Evolutionary conservation across 2,329 filamentous ascomycete genomes (phyloP).

Genomic region (Trichocomaceae sp.): DNA sequence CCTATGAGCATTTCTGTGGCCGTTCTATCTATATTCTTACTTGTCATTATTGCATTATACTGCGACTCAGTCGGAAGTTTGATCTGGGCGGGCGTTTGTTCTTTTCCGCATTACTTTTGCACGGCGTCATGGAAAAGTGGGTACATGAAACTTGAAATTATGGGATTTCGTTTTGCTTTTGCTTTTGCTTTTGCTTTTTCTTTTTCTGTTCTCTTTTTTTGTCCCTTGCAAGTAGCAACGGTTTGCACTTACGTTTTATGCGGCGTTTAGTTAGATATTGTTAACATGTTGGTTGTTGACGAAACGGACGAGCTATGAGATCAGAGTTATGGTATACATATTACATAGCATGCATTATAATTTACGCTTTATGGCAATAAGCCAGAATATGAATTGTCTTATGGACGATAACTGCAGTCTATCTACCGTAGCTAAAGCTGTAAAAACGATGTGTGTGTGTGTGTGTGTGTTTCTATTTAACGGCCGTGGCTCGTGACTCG

Average conservation of each 20-base stretch:
- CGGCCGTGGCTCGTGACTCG: too few species aligned
- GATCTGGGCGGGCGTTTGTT: background rate
- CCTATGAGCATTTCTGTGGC: slow-evolving; percentile 3
- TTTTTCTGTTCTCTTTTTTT: slow-evolving; percentile 1
- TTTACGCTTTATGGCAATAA: background rate
- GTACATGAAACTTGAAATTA: background rate
- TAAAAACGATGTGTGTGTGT: too few species aligned
- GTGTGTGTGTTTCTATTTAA: too few species aligned
- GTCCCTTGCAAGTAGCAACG: background rate
- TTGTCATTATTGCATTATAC: slow-evolving; percentile 12
- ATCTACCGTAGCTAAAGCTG: too few species aligned
- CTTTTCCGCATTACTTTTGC: slow-evolving; percentile 16
- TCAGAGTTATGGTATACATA: slow-evolving; percentile 10
- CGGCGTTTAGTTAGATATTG: background rate
- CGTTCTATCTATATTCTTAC: slow-evolving; percentile 7
- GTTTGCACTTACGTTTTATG: background rate
- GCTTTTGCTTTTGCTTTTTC: slow-evolving; percentile 8
- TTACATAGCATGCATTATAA: background rate
- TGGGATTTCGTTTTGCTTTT: background rate
- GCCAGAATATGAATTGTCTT: background rate
- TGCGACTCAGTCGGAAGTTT: background rate
- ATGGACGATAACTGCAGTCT: too few species aligned
- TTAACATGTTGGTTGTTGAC: background rate
- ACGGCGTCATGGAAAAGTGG: slow-evolving; percentile 12
- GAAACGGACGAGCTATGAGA: slow-evolving; percentile 10